These are phyloP conservation scores for Psilocybe mexicana DNA, from an alignment of 1,284 basidiomycete species.

Conservation along the genomic window DNA sequence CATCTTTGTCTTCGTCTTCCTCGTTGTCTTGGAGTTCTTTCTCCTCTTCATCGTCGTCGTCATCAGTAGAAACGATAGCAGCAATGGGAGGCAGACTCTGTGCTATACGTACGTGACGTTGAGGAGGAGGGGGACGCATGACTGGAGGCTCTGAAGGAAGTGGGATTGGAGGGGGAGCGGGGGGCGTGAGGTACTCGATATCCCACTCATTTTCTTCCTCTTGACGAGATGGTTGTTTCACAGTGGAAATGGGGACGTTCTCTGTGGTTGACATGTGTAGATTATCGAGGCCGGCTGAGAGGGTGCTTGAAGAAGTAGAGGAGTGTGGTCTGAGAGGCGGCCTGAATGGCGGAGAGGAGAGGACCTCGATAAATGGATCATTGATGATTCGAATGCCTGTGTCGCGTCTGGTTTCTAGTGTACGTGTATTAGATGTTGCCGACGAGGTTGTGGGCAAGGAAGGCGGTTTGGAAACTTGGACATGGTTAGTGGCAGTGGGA, in stretches of 20 bases:
- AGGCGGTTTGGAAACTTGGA: background rate
- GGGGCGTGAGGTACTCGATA: slow-evolving; percentile 12
- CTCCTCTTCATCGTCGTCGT: background rate
- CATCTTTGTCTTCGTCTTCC: background rate
- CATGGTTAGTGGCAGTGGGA: no score
- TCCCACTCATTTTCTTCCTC: background rate
- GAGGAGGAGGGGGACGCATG: no score
- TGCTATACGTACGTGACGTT: background rate
- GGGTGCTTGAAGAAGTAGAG: background rate
- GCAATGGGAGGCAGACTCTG: background rate
- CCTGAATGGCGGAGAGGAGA: background rate
- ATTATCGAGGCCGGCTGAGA: slow-evolving; percentile 8
- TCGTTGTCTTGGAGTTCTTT: no score
- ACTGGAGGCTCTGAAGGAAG: background rate
- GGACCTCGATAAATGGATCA: slow-evolving; percentile 7
- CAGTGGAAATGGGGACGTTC: background rate
- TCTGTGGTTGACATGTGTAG: slow-evolving; percentile 7
- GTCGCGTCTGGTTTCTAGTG: background rate
- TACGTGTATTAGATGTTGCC: background rate
- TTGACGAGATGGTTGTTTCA: background rate
- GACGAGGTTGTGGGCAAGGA: background rate
- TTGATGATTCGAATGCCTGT: slow-evolving; percentile 12
- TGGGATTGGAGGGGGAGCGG: slow-evolving; percentile 1
- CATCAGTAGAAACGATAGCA: background rate
- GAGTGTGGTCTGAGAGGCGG: background rate